Conservation (phyloP, 306 rosid genomes). For the Vigna unguiculata region DNA sequence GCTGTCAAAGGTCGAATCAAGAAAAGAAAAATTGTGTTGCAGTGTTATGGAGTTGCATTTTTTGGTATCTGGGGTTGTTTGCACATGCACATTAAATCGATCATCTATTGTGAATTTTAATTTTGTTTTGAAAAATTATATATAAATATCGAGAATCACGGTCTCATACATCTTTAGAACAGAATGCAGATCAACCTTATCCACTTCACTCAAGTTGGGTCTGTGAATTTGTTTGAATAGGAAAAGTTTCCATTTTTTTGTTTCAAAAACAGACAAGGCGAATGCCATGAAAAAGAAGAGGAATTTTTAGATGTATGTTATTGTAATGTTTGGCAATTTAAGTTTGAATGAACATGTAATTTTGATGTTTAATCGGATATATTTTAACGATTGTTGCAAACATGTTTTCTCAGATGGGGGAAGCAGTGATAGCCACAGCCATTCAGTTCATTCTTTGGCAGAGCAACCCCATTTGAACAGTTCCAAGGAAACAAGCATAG, state of each 20-base stretch:
- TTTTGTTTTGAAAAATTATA: background rate
- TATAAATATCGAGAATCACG: background rate
- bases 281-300: background rate
- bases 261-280: background rate
- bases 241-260: background rate
- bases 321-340: too few relatives aligned
- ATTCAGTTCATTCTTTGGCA: constrained; percentile 55
- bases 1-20: background rate
- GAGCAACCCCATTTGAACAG: constrained; percentile 37
- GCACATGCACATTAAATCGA: background rate
- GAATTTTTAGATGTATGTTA: background rate
- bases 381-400: background rate
- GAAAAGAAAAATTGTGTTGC: background rate
- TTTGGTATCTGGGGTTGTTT: background rate
- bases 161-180: background rate
- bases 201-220: background rate
- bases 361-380: background rate
- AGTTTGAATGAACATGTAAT: background rate
- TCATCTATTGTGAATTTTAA: background rate
- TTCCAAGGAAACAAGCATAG: constrained; percentile 30
- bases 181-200: background rate
- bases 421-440: constrained; percentile 57
- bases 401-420: constrained; percentile 55
- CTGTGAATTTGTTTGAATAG: background rate
- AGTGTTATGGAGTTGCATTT: background rate